Conservation (phyloP, 1,284 basidiomycete genomes). For the Trichosporon sp. region DNA sequence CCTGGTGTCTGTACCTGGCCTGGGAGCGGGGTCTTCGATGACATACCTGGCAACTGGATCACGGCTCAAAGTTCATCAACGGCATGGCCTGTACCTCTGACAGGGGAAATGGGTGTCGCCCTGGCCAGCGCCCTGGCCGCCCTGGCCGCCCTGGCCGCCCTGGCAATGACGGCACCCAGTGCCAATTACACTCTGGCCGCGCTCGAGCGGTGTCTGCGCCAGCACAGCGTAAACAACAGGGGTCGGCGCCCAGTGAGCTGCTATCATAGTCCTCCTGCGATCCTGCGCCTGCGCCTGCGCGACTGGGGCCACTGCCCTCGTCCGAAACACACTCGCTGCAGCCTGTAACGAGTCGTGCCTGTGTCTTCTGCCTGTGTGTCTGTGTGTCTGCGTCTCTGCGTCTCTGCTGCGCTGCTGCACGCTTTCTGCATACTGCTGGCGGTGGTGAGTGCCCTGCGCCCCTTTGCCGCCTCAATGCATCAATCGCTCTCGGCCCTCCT, state of each 20-base stretch:
- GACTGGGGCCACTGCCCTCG: neutral
- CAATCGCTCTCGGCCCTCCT: neutral
- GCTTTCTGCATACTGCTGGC: too few species aligned
- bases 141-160: too few species aligned
- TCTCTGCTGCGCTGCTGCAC: too few species aligned
- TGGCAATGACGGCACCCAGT: neutral
- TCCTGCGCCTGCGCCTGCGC: neutral
- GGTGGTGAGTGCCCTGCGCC: neutral
- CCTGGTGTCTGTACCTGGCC: neutral
- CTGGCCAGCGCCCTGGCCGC: neutral
- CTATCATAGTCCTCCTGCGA: neutral
- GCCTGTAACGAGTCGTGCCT: neutral
- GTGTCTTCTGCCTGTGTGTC: too few species aligned
- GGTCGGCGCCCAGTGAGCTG: neutral
- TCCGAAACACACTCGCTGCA: neutral
- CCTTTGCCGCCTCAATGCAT: neutral
- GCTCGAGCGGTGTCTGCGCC: neutral
- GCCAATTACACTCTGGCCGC: neutral
- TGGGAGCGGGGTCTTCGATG: neutral
- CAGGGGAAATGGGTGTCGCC: neutral
- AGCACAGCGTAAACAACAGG: neutral
- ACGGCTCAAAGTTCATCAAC: neutral
- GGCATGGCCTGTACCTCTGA: constrained; percentile 2
- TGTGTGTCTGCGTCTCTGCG: neutral
- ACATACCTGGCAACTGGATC: neutral